These are phyloP conservation scores for Puccinia novopanici DNA, from an alignment of 1,284 basidiomycete genomes.

Conservation along the genomic window DNA sequence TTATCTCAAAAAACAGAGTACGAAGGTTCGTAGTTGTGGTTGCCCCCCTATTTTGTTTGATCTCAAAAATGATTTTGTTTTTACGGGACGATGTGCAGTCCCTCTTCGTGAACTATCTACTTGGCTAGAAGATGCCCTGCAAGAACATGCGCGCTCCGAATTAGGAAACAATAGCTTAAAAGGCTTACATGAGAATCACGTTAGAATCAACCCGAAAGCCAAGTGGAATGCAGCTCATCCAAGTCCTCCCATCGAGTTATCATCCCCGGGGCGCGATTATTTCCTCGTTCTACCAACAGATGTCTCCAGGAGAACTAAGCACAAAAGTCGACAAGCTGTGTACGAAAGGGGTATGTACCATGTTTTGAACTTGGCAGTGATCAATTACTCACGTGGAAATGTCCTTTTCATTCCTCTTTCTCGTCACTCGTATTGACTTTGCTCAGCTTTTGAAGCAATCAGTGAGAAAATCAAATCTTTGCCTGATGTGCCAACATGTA, in stretches of 20 bases:
- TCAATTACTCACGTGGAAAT: background rate
- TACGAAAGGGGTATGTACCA: slow-evolving; percentile 30
- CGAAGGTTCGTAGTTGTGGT: slow-evolving; percentile 27
- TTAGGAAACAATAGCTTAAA: slow-evolving; percentile 19
- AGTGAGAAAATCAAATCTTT: slow-evolving; percentile 37
- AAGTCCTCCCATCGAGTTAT: slow-evolving; percentile 22
- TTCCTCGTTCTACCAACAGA: slow-evolving; percentile 29
- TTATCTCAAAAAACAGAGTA: slow-evolving; percentile 39
- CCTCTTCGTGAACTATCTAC: slow-evolving; percentile 32
- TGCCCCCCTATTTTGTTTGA: background rate
- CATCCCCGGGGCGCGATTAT: slow-evolving; percentile 40
- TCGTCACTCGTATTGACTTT: background rate
- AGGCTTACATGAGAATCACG: slow-evolving; percentile 14
- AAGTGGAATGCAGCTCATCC: slow-evolving; percentile 13
- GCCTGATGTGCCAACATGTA: slow-evolving; percentile 44
- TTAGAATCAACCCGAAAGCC: slow-evolving; percentile 20
- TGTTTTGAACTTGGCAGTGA: background rate
- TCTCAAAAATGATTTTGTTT: background rate
- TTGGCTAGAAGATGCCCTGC: slow-evolving; percentile 44
- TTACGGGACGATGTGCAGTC: slow-evolving; percentile 18
- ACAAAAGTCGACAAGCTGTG: slow-evolving; percentile 44
- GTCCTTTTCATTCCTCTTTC: background rate
- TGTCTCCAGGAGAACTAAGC: slow-evolving; percentile 33
- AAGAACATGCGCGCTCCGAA: slow-evolving; percentile 38
- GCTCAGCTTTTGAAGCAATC: slow-evolving; percentile 41